Percentiles rank a stretch among this genome's conserved stretches.
Conservation (phyloP, 176 grass and related monocot species). For the Elaeis guineensis region DNA sequence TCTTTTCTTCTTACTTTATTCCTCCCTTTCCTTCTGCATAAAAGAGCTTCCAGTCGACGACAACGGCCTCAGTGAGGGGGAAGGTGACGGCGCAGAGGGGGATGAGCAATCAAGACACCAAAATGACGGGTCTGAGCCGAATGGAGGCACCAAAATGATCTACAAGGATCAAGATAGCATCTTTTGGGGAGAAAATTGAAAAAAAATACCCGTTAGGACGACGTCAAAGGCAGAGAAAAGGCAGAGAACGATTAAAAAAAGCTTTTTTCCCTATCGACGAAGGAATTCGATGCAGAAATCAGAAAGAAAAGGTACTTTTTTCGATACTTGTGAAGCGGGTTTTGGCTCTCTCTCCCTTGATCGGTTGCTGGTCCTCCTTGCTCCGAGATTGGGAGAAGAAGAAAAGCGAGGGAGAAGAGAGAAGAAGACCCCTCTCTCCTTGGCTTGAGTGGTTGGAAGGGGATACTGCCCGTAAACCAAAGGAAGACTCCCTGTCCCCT, state of each 20-base stretch:
- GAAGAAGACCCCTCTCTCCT: no score
- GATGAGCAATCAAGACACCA: no score
- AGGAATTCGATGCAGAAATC: neutral
- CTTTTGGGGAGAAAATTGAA: neutral
- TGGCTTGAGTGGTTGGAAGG: no score
- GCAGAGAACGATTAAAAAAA: neutral
- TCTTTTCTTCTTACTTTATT: no score
- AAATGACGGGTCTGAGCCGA: neutral
- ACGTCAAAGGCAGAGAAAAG: constrained; percentile 8
- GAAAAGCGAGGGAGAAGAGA: no score
- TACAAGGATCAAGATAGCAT: neutral
- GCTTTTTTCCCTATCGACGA: neutral
- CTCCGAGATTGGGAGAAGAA: neutral
- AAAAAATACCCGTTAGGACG: neutral
- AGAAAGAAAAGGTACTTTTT: neutral
- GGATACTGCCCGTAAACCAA: no score
- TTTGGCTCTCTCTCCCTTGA: constrained; percentile 3
- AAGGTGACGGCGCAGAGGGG: no score
- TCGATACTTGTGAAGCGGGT: neutral
- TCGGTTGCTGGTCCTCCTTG: neutral
- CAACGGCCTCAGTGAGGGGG: no score
- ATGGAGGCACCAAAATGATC: neutral
- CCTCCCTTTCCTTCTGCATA: no score
- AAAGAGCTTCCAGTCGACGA: no score
- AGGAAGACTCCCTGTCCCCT: no score